Base-by-base conservation (phyloP, 2,329 filamentous ascomycete genomes). In the Coleophoma crateriformis region DNA sequence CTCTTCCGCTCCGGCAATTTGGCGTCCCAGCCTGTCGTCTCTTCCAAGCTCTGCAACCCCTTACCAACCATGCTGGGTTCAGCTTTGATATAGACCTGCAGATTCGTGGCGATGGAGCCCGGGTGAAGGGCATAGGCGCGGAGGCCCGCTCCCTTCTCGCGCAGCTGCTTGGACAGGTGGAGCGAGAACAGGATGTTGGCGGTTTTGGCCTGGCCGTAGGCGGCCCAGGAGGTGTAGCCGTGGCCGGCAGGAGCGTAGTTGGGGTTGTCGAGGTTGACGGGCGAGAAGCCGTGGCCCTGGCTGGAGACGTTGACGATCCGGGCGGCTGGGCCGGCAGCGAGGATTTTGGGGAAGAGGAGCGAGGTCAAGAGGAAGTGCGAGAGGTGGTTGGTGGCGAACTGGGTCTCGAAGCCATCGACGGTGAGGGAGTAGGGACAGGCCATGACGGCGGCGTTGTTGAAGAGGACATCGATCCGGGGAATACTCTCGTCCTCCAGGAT, bases 381-480 rank as follows among this genome's bases (percentile, higher is more conserved):
- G 2, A 61, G 47, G 45, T 61, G 58, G 33, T 60, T 61, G 5
- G 53, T 42, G 3, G 32, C 53, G 22, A 61, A 59, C 32, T 56
- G 53, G 6, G 33, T 40, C 44, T 63, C 72, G 43, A 64, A 57
- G 0, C 70, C 69, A 42, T 74, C 71, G 0, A 50, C 50, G 1
- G 65, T 66, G 12, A 60, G 42, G 12, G 52, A 48, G 1, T 48
- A 39, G 0, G 59, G 57, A 5, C 61, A 48, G 8, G 61, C 68
- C 70, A 72, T 72, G 50, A 72, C 61, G 0, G 54, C 61, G 0
- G 70, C 70, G 42, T 70, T 72, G 53, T 72, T 71, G 8, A 71
- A 62, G 8, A 72, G 53, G 7, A 72, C 63, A 40, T 72, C 67
- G 13, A 72, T 64, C n/a, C 48, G 41, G 58, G 60, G 38, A 1